phyloP scores from a whole-genome alignment of 805 yeast species.

The Yarrowia deformans region DNA sequence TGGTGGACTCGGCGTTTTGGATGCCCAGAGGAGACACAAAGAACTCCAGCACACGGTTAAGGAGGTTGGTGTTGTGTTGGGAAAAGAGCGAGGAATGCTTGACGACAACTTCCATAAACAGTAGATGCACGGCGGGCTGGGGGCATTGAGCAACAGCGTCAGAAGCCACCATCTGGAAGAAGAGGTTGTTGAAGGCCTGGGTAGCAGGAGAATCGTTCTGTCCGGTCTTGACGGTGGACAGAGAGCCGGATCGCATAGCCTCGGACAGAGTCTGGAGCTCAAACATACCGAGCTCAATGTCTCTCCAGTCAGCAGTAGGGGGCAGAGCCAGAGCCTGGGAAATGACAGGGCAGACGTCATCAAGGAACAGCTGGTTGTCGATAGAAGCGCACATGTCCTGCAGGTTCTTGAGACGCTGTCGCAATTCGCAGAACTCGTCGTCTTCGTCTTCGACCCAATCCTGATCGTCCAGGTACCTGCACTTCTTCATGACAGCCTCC shows the following conservation, averaged over 20 bases:
- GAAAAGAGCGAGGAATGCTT: slow-evolving; percentile 74
- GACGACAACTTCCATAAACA: slow-evolving; percentile 83
- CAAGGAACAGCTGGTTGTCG: slow-evolving; percentile 66
- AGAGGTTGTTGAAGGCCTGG: slow-evolving; percentile 67
- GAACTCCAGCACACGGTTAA: slow-evolving; percentile 71
- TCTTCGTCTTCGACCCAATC: slow-evolving; percentile 68
- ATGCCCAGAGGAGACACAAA: slow-evolving; percentile 85
- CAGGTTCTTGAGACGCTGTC: slow-evolving; percentile 74
- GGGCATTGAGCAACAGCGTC: slow-evolving; percentile 57
- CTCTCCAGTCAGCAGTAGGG: slow-evolving; percentile 66
- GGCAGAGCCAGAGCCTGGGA: slow-evolving; percentile 56
- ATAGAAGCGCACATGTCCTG: slow-evolving; percentile 81
- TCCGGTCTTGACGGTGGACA: slow-evolving; percentile 64
- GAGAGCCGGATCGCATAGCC: slow-evolving; percentile 75
- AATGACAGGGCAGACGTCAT: slow-evolving; percentile 66
- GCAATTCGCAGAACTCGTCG: slow-evolving; percentile 81
- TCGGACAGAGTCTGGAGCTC: slow-evolving; percentile 84
- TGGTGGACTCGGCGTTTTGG: slow-evolving; percentile 69
- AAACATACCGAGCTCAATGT: slow-evolving; percentile 82
- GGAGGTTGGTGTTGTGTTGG: slow-evolving; percentile 54
- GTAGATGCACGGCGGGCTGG: slow-evolving; percentile 83
- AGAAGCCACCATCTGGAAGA: slow-evolving; percentile 59
- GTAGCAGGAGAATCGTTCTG: slow-evolving; percentile 45
- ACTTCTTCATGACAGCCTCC: slow-evolving; percentile 73
- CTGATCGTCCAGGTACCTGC: slow-evolving; percentile 79